These are phyloP conservation scores for Fraxinus quadrangulata DNA, from an alignment of 257 asterid genomes.

Conservation along the genomic window DNA sequence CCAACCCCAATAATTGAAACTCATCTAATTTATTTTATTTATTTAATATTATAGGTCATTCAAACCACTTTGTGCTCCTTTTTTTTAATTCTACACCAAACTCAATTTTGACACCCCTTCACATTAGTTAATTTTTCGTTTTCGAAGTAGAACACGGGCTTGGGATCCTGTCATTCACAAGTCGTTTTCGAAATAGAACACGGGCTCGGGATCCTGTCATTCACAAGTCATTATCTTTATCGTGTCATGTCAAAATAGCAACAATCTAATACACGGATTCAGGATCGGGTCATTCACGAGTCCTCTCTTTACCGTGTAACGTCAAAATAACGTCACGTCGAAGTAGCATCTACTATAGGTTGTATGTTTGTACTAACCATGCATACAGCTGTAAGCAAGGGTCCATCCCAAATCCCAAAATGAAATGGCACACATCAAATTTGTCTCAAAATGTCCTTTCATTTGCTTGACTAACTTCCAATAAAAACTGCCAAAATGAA, in stretches of 20 bases:
- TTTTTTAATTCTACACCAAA: neutral
- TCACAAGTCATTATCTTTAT: no score
- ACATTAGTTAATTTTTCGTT: neutral
- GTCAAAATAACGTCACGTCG: neutral
- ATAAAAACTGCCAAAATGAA: neutral
- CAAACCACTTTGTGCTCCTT: no score
- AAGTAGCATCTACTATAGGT: neutral
- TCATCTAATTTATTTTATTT: neutral
- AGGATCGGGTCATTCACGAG: neutral
- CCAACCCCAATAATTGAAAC: constrained; percentile 6
- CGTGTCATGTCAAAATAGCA: no score
- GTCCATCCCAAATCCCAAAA: neutral
- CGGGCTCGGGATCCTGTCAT: no score
- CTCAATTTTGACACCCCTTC: neutral
- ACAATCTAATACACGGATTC: no score
- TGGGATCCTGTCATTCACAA: no score
- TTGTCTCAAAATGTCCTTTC: neutral
- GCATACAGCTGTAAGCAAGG: constrained; percentile 6
- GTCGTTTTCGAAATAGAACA: no score
- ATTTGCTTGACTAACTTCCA: neutral
- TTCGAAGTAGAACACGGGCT: neutral
- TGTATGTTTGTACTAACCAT: neutral
- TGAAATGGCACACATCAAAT: neutral
- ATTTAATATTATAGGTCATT: no score
- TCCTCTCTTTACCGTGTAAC: neutral